phyloP scores from a whole-genome alignment of 768 basidiomycete species.

The Kwoniella heveanensis region DNA sequence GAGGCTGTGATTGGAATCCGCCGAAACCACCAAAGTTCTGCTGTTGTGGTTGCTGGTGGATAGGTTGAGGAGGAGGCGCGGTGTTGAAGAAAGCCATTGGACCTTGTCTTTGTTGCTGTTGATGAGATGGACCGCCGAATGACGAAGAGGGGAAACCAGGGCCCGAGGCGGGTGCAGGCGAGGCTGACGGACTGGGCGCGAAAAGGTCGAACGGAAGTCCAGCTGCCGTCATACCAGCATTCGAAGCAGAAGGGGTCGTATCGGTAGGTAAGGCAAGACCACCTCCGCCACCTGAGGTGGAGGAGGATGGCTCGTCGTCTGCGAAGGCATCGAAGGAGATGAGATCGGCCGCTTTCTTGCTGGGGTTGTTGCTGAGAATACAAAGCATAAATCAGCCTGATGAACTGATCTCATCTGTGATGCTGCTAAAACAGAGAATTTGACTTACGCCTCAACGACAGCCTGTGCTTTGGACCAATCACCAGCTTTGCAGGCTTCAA shows the following conservation, averaged over 20 bases:
- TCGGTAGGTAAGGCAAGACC: constrained; percentile 42
- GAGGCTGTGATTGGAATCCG: constrained; percentile 11
- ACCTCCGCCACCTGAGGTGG: constrained; percentile 35
- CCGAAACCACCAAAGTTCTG: constrained; percentile 15
- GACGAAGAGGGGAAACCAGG: not conserved
- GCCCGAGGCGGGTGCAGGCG: constrained; percentile 16
- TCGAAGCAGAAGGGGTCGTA: constrained; percentile 6
- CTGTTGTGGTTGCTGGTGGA: constrained; percentile 20
- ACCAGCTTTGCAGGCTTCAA: constrained; percentile 89
- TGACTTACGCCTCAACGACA: constrained; percentile 57
- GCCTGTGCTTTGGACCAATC: constrained; percentile 66
- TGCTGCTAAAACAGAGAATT: constrained; percentile 58
- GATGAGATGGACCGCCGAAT: constrained; percentile 9
- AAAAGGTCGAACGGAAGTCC: constrained; percentile 23
- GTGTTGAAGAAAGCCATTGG: constrained; percentile 55
- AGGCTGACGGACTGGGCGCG: constrained; percentile 18
- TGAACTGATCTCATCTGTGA: constrained; percentile 52
- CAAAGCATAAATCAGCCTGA: not conserved
- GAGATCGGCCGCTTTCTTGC: constrained; percentile 53
- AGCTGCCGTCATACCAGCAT: constrained; percentile 20
- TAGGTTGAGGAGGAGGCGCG: constrained; percentile 20
- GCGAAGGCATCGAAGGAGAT: constrained; percentile 58
- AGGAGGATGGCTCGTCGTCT: constrained; percentile 47
- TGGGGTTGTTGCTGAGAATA: constrained; percentile 47
- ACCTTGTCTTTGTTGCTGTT: constrained; percentile 34